These are phyloP conservation scores for Aspergillus oerlinghausenensis DNA, from an alignment of 2,329 filamentous ascomycete species.

Conservation along the genomic window DNA sequence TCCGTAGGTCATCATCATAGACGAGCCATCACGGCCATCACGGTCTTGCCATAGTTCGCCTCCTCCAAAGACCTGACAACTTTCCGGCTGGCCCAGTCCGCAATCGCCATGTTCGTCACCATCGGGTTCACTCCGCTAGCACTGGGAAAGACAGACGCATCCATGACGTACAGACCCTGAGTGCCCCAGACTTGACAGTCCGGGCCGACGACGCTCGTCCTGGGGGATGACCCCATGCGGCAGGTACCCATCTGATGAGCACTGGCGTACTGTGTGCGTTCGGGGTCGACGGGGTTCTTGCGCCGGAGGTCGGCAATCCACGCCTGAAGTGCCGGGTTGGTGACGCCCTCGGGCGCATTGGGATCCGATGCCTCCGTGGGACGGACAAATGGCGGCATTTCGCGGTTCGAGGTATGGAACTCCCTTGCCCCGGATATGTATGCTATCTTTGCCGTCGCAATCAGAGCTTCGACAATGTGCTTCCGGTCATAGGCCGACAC, in stretches of 20 bases:
- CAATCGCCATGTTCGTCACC: slow-evolving; percentile 49
- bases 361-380: slow-evolving; percentile 19
- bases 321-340: slow-evolving; percentile 49
- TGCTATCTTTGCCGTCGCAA: slow-evolving; percentile 69
- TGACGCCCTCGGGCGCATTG: slow-evolving; percentile 42
- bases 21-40: slow-evolving; percentile 23
- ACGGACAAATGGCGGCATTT: slow-evolving; percentile 60
- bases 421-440: slow-evolving; percentile 77
- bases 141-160: slow-evolving; percentile 49
- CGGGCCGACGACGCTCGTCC: slow-evolving; percentile 42
- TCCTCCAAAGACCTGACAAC: slow-evolving; percentile 30
- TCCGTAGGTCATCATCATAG: slow-evolving; percentile 14
- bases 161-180: slow-evolving; percentile 44
- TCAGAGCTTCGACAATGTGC: slow-evolving; percentile 65
- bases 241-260: slow-evolving; percentile 52
- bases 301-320: slow-evolving; percentile 51
- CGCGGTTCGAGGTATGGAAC: slow-evolving; percentile 63
- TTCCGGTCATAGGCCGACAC: slow-evolving; percentile 67
- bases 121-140: slow-evolving; percentile 51
- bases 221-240: slow-evolving; percentile 42
- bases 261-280: slow-evolving; percentile 40
- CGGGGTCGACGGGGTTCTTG: slow-evolving; percentile 44
- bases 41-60: slow-evolving; percentile 5
- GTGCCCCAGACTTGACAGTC: slow-evolving; percentile 45
- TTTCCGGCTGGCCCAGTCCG: slow-evolving; percentile 43